Percentiles rank a stretch among this genome's conserved stretches.
phyloP scores from a whole-genome alignment of 495 filamentous ascomycete genomes.

The Parmelia sp. region DNA sequence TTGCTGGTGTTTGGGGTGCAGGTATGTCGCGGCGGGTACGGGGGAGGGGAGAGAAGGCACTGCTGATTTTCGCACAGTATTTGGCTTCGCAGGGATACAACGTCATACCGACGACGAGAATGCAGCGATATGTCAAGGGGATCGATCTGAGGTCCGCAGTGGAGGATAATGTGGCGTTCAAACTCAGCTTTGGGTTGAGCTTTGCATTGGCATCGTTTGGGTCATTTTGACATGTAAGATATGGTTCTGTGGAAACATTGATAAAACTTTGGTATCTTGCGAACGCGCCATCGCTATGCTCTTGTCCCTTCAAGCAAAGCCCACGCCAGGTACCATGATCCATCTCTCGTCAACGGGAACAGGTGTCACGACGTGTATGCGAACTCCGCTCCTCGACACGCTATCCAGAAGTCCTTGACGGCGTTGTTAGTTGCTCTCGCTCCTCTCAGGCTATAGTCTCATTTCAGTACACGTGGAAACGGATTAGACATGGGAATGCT shows the following conservation, averaged over 20 bases:
- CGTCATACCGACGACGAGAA: conserved; percentile 53
- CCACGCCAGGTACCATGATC: background rate
- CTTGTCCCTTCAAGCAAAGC: background rate
- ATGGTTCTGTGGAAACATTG: background rate
- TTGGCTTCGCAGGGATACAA: conserved; percentile 69
- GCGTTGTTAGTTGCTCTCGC: conserved; percentile 51
- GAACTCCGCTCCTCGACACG: conserved; percentile 61
- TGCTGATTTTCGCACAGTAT: conserved; percentile 41
- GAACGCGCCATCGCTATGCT: conserved; percentile 13
- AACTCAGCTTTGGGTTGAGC: conserved; percentile 67
- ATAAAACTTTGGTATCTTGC: background rate
- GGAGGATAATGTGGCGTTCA: conserved; percentile 65
- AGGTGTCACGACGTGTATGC: conserved; percentile 47
- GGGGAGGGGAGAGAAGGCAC: background rate
- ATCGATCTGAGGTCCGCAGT: conserved; percentile 55
- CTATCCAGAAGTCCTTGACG: conserved; percentile 63
- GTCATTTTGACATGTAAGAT: conserved; percentile 34
- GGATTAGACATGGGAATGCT: conserved; percentile 23
- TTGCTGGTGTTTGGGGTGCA: conserved; percentile 63
- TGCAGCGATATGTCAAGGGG: conserved; percentile 53
- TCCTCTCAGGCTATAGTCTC: conserved; percentile 50
- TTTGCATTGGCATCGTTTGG: conserved; percentile 75
- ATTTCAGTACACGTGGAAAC: conserved; percentile 27
- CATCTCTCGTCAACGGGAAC: background rate
- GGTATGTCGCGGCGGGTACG: conserved; percentile 42